phyloP scores from a whole-genome alignment of 2,329 filamentous ascomycete species.

The Blumeria graminis region DNA sequence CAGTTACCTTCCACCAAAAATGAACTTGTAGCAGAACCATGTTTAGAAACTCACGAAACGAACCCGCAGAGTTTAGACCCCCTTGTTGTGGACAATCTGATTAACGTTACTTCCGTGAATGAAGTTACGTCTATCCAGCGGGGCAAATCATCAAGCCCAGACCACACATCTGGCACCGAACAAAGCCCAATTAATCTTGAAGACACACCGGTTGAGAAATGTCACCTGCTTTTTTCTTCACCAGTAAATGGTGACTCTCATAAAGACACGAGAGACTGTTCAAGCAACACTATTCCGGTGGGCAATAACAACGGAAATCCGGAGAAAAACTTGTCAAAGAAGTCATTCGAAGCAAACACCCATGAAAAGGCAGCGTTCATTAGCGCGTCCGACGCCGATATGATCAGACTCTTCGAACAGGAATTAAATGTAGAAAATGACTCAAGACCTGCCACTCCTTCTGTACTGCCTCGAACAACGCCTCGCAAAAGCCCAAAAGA shows the following conservation, averaged over 20 bases:
- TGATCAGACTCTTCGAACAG: slow-evolving; percentile 14
- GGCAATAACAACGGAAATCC: background rate
- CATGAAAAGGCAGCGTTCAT: too few relatives aligned
- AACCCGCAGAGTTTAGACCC: background rate
- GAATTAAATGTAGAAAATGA: slow-evolving; percentile 8
- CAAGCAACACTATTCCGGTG: background rate
- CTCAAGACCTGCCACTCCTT: slow-evolving; percentile 12
- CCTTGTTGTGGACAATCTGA: background rate
- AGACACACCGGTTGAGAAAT: slow-evolving; percentile 28
- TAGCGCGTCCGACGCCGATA: slow-evolving; percentile 8
- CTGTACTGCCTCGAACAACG: slow-evolving; percentile 15
- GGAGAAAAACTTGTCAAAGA: slow-evolving; percentile 20
- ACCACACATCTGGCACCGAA: slow-evolving; percentile 24
- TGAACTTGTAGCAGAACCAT: too few relatives aligned
- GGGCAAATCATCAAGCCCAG: slow-evolving; percentile 14
- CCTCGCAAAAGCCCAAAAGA: slow-evolving; percentile 14
- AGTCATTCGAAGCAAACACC: slow-evolving; percentile 8
- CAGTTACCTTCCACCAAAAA: too few relatives aligned
- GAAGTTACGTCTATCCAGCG: background rate
- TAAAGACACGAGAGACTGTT: slow-evolving; percentile 20
- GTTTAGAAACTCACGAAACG: background rate
- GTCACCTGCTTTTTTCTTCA: slow-evolving; percentile 53
- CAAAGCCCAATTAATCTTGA: slow-evolving; percentile 31
- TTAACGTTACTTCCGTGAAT: too few relatives aligned
- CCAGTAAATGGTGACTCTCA: slow-evolving; percentile 39